Evolutionary conservation across 768 basidiomycete species (phyloP), one percentile per base, ranked within the genome.

Genomic region (Serpula lacrymans): DNA sequence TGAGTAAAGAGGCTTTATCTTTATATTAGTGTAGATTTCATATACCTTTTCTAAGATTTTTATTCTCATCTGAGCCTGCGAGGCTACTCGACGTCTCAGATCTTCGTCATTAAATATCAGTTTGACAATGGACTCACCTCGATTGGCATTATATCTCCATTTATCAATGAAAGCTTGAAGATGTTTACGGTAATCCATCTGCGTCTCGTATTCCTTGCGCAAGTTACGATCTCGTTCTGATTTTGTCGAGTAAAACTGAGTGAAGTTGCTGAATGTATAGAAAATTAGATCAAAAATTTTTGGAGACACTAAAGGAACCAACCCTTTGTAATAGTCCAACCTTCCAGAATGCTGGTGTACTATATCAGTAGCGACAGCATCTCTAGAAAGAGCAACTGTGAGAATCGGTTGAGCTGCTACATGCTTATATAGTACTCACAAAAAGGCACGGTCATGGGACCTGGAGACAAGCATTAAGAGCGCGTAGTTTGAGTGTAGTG

Each of bases 201-300:
- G 96, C 0, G 91, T 72, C 24, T 98, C 95, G 62, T 98, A 99
- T 62, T 98, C 95, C 64, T 92, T 93, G 29, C 80, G 80, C 63
- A 94, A 67, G 55, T 93, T 93, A 44, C 82, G 81, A 52, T 92
- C 88, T 20, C 96, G 84, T 57, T 98, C 96, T 4, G 86, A 88
- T 67, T 98, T 97, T 16, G 95, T 98, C 2, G 95, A 94, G 60
- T 99, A 98, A 75, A 99, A 98, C 61, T 98, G 94, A 1, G 88
- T 83, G 64, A 98, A 99, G 68, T 98, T 98, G 43, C 88, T 90
- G 49, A 43, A n/a, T n/a, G n/a, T n/a, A n/a, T n/a, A n/a, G 39
- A 21, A 47, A 37, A 27, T 3, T 21, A 38, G 3, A 33, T 20
- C 17, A 26, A 6, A 12, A 45, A 28, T 32, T 3, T 22, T 13